Conservation (phyloP, 129 eudicot species). For the Centella asiatica region DNA sequence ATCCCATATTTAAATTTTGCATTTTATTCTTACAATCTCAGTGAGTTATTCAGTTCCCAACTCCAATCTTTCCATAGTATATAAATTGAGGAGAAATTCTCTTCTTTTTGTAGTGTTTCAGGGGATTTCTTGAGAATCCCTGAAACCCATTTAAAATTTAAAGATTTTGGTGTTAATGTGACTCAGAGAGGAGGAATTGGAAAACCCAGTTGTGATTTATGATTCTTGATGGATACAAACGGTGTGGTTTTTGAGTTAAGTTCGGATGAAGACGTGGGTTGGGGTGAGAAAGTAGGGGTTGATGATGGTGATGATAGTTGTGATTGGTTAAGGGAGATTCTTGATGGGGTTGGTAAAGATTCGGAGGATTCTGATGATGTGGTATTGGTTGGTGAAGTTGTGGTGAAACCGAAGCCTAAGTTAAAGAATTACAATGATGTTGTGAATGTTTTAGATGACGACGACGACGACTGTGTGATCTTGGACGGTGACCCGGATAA, state of each 20-base stretch:
- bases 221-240: conserved; percentile 31
- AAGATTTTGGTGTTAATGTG: too few species aligned
- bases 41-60: too few species aligned
- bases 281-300: conserved; percentile 16
- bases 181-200: too few species aligned
- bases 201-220: too few species aligned
- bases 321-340: conserved; percentile 40
- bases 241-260: conserved; percentile 40
- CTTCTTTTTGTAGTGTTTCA: too few species aligned
- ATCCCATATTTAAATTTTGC: too few species aligned
- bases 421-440: conserved; percentile 10
- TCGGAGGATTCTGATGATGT: conserved; percentile 50
- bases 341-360: conserved; percentile 34
- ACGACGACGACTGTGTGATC: conserved; percentile 77
- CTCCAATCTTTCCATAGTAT: too few species aligned
- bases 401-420: conserved; percentile 31
- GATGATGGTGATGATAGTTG: conserved; percentile 22
- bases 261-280: conserved; percentile 58
- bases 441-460: conserved; percentile 13
- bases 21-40: too few species aligned
- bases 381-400: conserved; percentile 43
- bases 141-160: too few species aligned
- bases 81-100: too few species aligned
- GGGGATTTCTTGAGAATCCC: too few species aligned
- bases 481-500: conserved; percentile 79